A percentile compares a stretch with the other conserved stretches of the same genome.
phyloP scores from a whole-genome alignment of 768 basidiomycete genomes.

The Pleurotus pulmonarius region DNA sequence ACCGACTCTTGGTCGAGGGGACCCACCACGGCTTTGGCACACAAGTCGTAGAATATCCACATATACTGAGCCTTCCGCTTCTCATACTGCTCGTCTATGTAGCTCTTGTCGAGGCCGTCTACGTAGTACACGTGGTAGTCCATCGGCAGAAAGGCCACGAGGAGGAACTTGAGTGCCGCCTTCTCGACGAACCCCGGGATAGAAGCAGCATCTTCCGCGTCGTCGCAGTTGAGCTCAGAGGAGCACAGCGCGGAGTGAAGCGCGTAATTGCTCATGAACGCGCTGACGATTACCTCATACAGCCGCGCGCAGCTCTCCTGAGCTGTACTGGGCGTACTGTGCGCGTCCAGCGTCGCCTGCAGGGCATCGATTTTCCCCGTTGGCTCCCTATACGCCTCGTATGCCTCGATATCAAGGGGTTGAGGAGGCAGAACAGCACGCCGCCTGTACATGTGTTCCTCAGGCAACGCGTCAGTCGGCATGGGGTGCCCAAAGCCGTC shows the following conservation, averaged over 20 bases:
- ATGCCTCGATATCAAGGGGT: slow-evolving; percentile 7
- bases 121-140: background rate
- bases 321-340: background rate
- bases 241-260: background rate
- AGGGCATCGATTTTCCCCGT: background rate
- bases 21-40: slow-evolving; percentile 2
- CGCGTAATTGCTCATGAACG: background rate
- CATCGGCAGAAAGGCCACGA: background rate
- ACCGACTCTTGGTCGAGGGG: background rate
- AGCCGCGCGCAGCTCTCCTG: background rate
- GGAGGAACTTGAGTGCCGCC: background rate
- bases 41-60: background rate
- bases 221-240: background rate
- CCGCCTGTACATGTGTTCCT: background rate
- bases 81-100: background rate
- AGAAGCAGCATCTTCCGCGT: background rate
- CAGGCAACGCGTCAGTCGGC: background rate
- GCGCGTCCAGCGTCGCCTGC: background rate
- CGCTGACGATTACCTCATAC: background rate
- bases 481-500: background rate
- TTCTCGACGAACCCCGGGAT: background rate
- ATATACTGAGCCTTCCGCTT: background rate
- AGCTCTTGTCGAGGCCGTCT: background rate
- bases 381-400: slow-evolving; percentile 10
- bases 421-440: background rate